A percentile compares a stretch with the other conserved stretches of the same genome.
Conservation (phyloP, 108 stramenopile genomes). For the Schizochytrium sp. region DNA sequence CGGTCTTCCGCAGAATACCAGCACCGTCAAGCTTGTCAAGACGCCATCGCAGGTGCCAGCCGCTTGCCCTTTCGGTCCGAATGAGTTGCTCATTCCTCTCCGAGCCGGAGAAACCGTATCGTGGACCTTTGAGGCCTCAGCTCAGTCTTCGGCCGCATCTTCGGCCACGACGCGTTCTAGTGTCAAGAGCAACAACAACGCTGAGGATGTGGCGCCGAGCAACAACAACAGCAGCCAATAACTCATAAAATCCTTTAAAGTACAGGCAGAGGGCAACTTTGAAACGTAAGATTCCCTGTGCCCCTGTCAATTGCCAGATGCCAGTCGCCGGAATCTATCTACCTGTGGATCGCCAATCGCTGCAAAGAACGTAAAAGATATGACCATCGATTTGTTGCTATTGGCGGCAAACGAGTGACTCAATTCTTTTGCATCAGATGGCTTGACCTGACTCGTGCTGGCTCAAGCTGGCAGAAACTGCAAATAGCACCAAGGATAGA, state of each 20-base stretch:
- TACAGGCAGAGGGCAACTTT: neutral
- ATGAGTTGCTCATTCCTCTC: neutral
- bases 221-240: neutral
- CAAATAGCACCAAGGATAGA: too few relatives aligned
- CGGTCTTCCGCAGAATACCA: conserved; percentile 63
- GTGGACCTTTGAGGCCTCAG: neutral
- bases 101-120: neutral
- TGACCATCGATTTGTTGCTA: too few relatives aligned
- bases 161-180: neutral
- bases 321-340: too few relatives aligned
- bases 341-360: too few relatives aligned
- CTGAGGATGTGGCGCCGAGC: neutral
- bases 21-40: conserved; percentile 53
- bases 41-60: neutral
- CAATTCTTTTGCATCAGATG: too few relatives aligned
- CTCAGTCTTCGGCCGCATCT: too few relatives aligned
- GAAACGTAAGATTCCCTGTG: neutral
- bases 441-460: too few relatives aligned
- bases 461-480: too few relatives aligned
- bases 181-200: neutral
- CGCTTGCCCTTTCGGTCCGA: neutral
- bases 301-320: too few relatives aligned
- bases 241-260: too few relatives aligned
- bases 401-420: too few relatives aligned
- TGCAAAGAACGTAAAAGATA: too few relatives aligned